Evolutionary conservation across 2,329 filamentous ascomycete genomes (phyloP), one percentile per base, ranked within the genome.

Genomic region (Rutstroemia sp.): DNA sequence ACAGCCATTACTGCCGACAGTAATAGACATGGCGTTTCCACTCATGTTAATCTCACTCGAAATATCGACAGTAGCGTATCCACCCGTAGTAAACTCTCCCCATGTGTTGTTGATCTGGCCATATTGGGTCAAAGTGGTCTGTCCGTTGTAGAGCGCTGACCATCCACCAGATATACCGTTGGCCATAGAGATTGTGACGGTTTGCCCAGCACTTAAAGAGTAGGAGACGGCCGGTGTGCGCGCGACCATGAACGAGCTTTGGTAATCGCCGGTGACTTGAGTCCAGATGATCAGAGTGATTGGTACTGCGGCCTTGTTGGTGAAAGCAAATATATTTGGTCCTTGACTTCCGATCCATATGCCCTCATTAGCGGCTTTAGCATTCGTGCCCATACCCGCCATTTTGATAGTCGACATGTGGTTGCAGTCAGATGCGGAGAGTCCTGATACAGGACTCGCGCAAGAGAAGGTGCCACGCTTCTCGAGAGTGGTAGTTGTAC

Each of bases 21-120:
- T 21, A 27, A 59, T 59, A 38, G 44, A 34, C 48, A 57, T 59
- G 2, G 23, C 7, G 37, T 59, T 57, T 39, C 58, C 58, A 34
- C 41, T 23, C 54, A 57, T 59, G 30, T 59, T 57, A 19, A 59
- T 14, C 48, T 50, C 44, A n/a, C 58, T 49, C 45, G 42, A 45
- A 21, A 59, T 54, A 30, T 59, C 54, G 5, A 54, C 41, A 5
- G 58, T 59, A 16, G 58, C 58, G 42, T 30, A 57, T 38, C 37
- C 45, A 27, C 54, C 54, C 4, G 58, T 59, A 12, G 54, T 59
- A 30, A 59, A 52, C 41, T 59, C 58, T 27, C 58, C 58, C 58
- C 58, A 59, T 6, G 58, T 59, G 38, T 59, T 59, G 25, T 50
- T 23, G 18, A 59, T n/a, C 39, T 59, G 58, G 3, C 58, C 58